These are phyloP conservation scores for Solanum paucissectum DNA, from an alignment of 257 asterid species.

Conservation along the genomic window DNA sequence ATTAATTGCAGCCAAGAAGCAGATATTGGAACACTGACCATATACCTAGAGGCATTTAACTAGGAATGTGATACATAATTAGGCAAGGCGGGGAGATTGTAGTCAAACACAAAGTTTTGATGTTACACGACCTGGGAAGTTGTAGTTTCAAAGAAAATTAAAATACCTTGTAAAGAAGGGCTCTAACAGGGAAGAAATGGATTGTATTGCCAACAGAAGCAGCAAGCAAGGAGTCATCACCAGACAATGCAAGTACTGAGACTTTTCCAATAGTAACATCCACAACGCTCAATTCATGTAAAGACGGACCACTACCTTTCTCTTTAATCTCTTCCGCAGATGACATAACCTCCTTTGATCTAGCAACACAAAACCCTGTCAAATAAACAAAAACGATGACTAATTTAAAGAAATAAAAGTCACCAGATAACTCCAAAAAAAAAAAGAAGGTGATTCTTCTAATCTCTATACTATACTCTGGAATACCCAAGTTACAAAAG, in stretches of 20 bases:
- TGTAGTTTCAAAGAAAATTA: not conserved
- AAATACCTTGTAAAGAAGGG: constrained; percentile 64
- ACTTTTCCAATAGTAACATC: constrained; percentile 54
- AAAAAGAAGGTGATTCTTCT: not conserved
- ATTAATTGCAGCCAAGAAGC: not conserved
- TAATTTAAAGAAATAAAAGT: not conserved
- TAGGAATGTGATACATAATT: not conserved
- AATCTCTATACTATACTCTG: too few relatives aligned
- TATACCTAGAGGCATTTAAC: not conserved
- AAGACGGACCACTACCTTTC: constrained; percentile 28
- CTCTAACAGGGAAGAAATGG: constrained; percentile 70
- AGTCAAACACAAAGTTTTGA: too few relatives aligned
- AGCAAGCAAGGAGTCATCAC: constrained; percentile 41
- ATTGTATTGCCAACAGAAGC: constrained; percentile 37
- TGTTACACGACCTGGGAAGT: too few relatives aligned
- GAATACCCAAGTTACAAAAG: not conserved
- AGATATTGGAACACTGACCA: not conserved
- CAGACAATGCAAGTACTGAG: not conserved
- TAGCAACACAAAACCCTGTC: constrained; percentile 80
- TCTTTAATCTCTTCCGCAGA: constrained; percentile 56
- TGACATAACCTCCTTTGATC: constrained; percentile 59
- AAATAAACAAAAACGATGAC: not conserved
- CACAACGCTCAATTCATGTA: constrained; percentile 48
- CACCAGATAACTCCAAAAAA: too few relatives aligned
- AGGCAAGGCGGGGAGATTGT: not conserved